Percentiles rank a stretch among this genome's conserved stretches.
These are phyloP conservation scores for Nitzschia sp. DNA, from an alignment of 108 stramenopile species.

Conservation along the genomic window DNA sequence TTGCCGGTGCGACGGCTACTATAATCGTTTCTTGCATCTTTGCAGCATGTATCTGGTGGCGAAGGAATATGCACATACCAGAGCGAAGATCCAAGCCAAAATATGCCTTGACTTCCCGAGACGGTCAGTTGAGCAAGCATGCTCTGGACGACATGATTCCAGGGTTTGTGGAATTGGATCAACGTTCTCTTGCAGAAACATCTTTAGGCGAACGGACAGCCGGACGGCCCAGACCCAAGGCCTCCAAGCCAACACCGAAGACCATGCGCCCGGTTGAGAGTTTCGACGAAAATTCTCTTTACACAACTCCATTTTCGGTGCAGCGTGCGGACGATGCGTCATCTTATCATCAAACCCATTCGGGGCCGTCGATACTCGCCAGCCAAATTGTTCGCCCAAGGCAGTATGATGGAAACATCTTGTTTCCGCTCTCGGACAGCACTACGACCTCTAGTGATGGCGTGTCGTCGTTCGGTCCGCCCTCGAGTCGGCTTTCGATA, in stretches of 20 bases:
- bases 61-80: background rate
- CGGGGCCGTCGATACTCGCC: background rate
- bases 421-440: constrained; percentile 24
- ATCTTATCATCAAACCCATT: background rate
- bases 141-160: constrained; percentile 10
- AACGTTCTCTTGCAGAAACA: constrained; percentile 42
- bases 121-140: constrained; percentile 11
- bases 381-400: constrained; percentile 3
- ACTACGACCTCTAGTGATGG: constrained; percentile 11
- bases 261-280: constrained; percentile 16
- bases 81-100: background rate
- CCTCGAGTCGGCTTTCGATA: background rate
- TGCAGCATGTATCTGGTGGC: constrained; percentile 8
- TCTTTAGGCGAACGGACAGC: constrained; percentile 38
- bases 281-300: constrained; percentile 44
- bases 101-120: constrained; percentile 7
- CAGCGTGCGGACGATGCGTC: constrained; percentile 4
- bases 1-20: constrained; percentile 18
- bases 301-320: constrained; percentile 32
- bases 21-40: constrained; percentile 10
- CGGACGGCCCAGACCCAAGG: constrained; percentile 2
- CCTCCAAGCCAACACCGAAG: background rate
- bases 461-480: constrained; percentile 9
- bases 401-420: constrained; percentile 9
- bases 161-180: constrained; percentile 31